Evolutionary conservation across 164 flowering plant genomes (phyloP).

Genomic region (Protea cynaroides): DNA sequence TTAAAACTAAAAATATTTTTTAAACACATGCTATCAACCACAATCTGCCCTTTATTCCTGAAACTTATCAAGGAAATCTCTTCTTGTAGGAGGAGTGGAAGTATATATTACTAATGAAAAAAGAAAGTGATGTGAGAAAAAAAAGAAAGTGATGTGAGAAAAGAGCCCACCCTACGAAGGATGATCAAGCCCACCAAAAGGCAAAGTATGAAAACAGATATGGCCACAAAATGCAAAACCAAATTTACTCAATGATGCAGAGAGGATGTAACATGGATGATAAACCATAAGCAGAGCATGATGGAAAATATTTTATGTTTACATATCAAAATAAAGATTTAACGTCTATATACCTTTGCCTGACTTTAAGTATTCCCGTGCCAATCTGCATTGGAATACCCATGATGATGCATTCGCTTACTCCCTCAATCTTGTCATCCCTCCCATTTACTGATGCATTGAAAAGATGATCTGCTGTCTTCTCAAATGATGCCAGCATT

Average conservation of each 20-base stretch:
- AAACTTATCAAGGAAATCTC: too few relatives aligned
- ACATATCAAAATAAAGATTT: not conserved
- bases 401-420: constrained; percentile 91
- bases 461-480: constrained; percentile 71
- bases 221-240: too few relatives aligned
- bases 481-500: constrained; percentile 91
- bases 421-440: constrained; percentile 75
- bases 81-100: too few relatives aligned
- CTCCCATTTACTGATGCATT: constrained; percentile 67
- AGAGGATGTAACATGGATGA: not conserved
- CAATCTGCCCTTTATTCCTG: too few relatives aligned
- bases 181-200: too few relatives aligned
- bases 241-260: not conserved
- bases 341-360: constrained; percentile 46
- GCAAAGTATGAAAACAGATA: too few relatives aligned
- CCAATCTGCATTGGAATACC: constrained; percentile 89
- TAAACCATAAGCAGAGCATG: not conserved
- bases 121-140: too few relatives aligned
- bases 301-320: not conserved
- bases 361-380: constrained; percentile 80
- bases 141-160: too few relatives aligned
- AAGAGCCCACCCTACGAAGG: too few relatives aligned
- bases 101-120: too few relatives aligned
- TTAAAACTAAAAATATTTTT: too few relatives aligned
- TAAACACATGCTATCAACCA: too few relatives aligned